phyloP scores from a whole-genome alignment of 169 alveolate species.

The Cryptosporidium ubiquitum region DNA sequence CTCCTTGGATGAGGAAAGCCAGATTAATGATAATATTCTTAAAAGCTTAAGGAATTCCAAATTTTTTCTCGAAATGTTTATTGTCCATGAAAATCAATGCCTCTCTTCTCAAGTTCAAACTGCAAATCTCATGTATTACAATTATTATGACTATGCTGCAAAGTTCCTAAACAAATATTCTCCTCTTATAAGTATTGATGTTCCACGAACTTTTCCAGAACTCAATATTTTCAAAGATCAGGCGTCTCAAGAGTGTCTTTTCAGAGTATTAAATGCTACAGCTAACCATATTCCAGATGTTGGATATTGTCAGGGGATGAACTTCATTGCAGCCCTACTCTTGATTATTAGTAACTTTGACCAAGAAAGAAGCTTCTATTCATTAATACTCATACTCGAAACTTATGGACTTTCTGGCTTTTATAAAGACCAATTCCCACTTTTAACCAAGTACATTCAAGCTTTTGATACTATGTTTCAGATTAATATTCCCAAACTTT shows the following conservation, averaged over 20 bases:
- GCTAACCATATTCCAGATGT: slow-evolving; percentile 83
- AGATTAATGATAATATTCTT: neutral
- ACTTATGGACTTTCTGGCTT: slow-evolving; percentile 80
- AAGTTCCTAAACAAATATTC: slow-evolving; percentile 63
- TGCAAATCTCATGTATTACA: neutral
- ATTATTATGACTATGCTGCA: slow-evolving; percentile 68
- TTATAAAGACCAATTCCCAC: slow-evolving; percentile 81
- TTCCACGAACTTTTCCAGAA: slow-evolving; percentile 81
- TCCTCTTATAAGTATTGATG: slow-evolving; percentile 77
- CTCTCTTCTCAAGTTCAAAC: neutral
- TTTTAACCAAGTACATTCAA: slow-evolving; percentile 78
- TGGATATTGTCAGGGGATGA: slow-evolving; percentile 93
- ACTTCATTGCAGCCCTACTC: slow-evolving; percentile 88
- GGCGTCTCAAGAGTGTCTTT: slow-evolving; percentile 81
- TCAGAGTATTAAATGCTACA: slow-evolving; percentile 84
- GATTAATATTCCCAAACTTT: slow-evolving; percentile 77
- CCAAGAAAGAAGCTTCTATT: slow-evolving; percentile 81
- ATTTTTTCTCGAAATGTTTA: slow-evolving; percentile 23
- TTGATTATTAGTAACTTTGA: slow-evolving; percentile 82
- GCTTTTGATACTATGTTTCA: slow-evolving; percentile 78
- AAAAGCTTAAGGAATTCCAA: neutral
- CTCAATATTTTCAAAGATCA: slow-evolving; percentile 77
- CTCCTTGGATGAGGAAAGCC: neutral
- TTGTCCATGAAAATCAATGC: neutral
- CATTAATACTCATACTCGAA: slow-evolving; percentile 81